Evolutionary conservation across 2,329 filamentous ascomycete species (phyloP), one percentile per base, ranked within the genome.

Genomic region (Dactylellina cionopaga): DNA sequence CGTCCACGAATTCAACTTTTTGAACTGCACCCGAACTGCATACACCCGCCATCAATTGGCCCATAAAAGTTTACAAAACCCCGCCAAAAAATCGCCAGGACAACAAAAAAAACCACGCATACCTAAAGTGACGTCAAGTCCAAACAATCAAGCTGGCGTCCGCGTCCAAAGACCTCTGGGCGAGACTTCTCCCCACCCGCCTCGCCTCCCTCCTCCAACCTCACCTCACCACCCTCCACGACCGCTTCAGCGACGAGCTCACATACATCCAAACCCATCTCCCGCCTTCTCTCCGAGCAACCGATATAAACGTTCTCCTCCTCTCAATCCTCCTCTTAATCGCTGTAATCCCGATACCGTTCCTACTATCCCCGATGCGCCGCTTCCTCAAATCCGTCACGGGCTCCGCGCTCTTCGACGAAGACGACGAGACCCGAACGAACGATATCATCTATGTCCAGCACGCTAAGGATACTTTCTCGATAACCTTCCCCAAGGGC

Each of bases 91-190:
- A n/a, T n/a, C 29, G 41, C 31, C 4, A 24, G 24, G n/a, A 29
- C 15, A 19, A 54, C 24, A 24, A 7, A 22, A 27, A n/a, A 27
- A 22, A 35, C 6, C 22, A 6, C 22, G n/a, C n/a, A n/a, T n/a
- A n/a, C 35, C n/a, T 22, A 9, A 17, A 49, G 35, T 7, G 35
- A 15, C 47, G 15, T 27, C 46, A 49, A 27, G 25, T 24, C 22
- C 15, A 54, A 47, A 15, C 2, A 44, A 13, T 39, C 58, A 71
- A 71, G 31, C 66, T 71, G 66, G 66, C 66, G 58, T 54, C 66
- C 58, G n/a, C n/a, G n/a, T 41, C 66, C 58, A 51, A 58, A 43
- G 58, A 64, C 35, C 43, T 64, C 58, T 63, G 66, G 66, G 66
- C 64, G 66, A 33, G 49, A 19, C 22, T 71, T 71, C 66, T 71